Conservation (phyloP, 2,329 filamentous ascomycete species). For the Fusarium veterinarium region DNA sequence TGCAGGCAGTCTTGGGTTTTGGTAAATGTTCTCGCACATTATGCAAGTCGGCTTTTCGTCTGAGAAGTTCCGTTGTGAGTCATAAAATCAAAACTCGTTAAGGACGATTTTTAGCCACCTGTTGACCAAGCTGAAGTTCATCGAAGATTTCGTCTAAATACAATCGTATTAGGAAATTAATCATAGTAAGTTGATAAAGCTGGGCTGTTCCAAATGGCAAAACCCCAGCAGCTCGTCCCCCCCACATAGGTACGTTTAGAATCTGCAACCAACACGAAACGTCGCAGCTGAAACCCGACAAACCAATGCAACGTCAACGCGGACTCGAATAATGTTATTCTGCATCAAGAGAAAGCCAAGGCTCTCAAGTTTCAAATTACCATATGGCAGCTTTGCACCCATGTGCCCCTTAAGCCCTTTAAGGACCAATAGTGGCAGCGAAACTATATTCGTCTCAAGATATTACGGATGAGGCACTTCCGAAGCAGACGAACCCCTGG, state of each 20-base stretch:
- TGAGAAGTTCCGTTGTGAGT: not conserved
- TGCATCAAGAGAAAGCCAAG: conserved; percentile 1
- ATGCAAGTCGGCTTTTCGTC: not conserved
- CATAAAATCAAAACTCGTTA: not conserved
- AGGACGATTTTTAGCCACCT: not conserved
- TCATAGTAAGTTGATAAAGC: not conserved
- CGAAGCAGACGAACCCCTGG: conserved; percentile 27
- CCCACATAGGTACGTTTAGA: not conserved
- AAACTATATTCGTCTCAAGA: conserved; percentile 40
- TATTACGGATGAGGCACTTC: conserved; percentile 40
- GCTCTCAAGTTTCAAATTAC: conserved; percentile 5
- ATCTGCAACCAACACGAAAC: conserved; percentile 38
- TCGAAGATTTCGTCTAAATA: not conserved
- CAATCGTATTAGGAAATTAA: not conserved
- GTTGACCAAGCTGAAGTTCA: not conserved
- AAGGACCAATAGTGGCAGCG: conserved; percentile 14
- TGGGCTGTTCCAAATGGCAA: conserved; percentile 2
- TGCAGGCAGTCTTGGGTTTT: not conserved
- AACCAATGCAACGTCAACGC: not conserved
- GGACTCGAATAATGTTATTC: not conserved
- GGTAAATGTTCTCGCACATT: not conserved
- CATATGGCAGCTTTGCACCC: not conserved
- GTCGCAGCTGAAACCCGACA: conserved; percentile 4
- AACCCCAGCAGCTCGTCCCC: not conserved
- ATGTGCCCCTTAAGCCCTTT: not conserved